These are phyloP conservation scores for Neckera pumila DNA, from an alignment of 225 moss, liverwort and hornwort species.

Conservation along the genomic window DNA sequence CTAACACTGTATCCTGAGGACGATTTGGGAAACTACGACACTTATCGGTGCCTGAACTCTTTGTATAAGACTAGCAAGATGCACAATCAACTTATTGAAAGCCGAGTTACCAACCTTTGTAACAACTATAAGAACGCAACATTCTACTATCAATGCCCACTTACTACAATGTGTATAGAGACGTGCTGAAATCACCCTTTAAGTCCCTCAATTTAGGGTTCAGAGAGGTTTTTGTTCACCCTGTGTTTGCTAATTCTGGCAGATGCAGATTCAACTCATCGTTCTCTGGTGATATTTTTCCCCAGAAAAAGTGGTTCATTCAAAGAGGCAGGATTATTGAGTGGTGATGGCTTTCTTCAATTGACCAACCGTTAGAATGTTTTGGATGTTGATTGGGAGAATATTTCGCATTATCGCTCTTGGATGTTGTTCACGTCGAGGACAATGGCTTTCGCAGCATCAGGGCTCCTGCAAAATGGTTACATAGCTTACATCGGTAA, in stretches of 20 bases:
- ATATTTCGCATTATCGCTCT: background rate
- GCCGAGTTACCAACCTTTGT: slow-evolving; percentile 27
- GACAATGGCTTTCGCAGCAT: background rate
- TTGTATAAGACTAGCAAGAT: slow-evolving; percentile 27
- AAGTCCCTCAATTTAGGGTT: too few species aligned
- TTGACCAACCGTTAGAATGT: background rate
- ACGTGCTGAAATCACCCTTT: slow-evolving; percentile 28
- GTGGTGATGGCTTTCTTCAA: background rate
- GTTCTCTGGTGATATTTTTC: too few species aligned
- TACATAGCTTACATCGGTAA: background rate
- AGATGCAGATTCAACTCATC: too few species aligned
- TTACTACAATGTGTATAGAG: slow-evolving; percentile 24
- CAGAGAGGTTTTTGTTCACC: too few species aligned
- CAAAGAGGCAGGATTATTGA: background rate
- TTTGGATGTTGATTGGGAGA: background rate
- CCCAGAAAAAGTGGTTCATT: too few species aligned
- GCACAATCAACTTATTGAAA: slow-evolving; percentile 36
- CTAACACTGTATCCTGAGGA: slow-evolving; percentile 21
- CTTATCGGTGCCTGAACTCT: slow-evolving; percentile 29
- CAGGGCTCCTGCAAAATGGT: background rate
- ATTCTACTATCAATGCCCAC: slow-evolving; percentile 26
- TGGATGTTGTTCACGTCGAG: background rate
- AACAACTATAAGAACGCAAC: background rate
- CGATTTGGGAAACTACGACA: slow-evolving; percentile 2
- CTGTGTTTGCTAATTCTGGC: too few species aligned